These are phyloP conservation scores for Ormosia semicastrata DNA, from an alignment of 306 rosid genomes.

Conservation along the genomic window DNA sequence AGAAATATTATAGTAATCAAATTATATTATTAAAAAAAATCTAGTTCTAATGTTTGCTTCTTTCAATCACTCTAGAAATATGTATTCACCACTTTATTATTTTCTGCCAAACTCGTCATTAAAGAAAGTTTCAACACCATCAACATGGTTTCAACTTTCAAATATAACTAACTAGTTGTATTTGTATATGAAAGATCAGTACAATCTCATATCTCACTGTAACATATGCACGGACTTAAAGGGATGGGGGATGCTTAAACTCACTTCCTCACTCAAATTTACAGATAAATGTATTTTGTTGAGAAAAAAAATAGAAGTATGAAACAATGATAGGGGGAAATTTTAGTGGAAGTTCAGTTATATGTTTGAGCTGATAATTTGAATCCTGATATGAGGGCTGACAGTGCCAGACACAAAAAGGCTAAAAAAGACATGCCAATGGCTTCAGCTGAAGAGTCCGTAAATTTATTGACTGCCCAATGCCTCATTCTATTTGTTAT, in stretches of 20 bases:
- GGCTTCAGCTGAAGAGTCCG: slow-evolving; percentile 54
- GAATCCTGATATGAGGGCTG: slow-evolving; percentile 56
- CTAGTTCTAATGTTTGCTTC: neutral
- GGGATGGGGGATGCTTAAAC: neutral
- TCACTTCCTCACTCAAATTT: slow-evolving; percentile 6
- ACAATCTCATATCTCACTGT: neutral
- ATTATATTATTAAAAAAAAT: neutral
- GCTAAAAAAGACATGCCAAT: slow-evolving; percentile 62
- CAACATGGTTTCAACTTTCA: neutral
- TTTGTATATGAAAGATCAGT: neutral
- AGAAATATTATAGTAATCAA: neutral
- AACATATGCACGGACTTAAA: neutral
- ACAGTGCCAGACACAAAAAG: slow-evolving; percentile 43
- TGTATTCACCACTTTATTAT: neutral
- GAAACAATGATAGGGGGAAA: neutral
- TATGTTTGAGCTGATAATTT: slow-evolving; percentile 46
- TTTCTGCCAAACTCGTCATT: neutral
- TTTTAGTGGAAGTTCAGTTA: slow-evolving; percentile 16
- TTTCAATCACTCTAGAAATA: neutral
- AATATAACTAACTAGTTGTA: neutral
- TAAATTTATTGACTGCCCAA: slow-evolving; percentile 42
- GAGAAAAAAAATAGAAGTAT: neutral
- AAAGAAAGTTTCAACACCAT: neutral
- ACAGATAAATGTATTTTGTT: neutral
- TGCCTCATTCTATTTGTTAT: slow-evolving; percentile 53